These are phyloP conservation scores for Schizophyllum commune DNA, from an alignment of 1,284 basidiomycete species.

Conservation along the genomic window DNA sequence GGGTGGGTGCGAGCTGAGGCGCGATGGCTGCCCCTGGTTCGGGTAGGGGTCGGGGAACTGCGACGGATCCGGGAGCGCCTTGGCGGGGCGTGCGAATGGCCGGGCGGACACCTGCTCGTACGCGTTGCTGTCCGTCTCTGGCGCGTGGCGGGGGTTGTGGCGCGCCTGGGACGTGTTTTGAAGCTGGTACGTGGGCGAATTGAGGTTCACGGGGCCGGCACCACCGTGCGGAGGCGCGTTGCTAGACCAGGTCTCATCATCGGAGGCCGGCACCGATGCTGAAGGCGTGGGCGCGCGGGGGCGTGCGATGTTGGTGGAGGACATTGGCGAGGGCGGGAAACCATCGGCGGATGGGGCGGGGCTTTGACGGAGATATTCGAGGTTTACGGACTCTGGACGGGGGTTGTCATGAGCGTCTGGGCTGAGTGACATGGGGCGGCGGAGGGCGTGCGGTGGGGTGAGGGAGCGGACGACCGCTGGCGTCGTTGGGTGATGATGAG, in stretches of 20 bases:
- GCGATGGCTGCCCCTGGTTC: conserved; percentile 36
- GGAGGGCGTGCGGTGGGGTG: too few species aligned
- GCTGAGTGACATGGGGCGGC: neutral
- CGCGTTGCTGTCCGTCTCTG: conserved; percentile 12
- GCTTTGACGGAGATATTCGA: conserved; percentile 15
- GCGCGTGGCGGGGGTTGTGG: conserved; percentile 3
- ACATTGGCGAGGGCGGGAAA: conserved; percentile 25
- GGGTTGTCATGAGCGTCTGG: too few species aligned
- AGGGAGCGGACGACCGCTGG: too few species aligned
- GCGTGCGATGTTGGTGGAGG: conserved; percentile 19
- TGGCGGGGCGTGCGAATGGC: conserved; percentile 37
- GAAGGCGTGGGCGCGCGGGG: conserved; percentile 26
- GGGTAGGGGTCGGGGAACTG: conserved; percentile 51
- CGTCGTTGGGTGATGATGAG: too few species aligned
- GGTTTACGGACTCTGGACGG: neutral
- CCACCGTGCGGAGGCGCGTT: neutral
- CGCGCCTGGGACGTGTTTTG: conserved; percentile 11
- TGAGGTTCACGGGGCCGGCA: conserved; percentile 13
- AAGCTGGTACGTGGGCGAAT: conserved; percentile 9
- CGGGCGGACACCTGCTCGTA: conserved; percentile 20
- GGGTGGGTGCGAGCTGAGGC: conserved; percentile 35
- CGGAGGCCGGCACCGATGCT: conserved; percentile 10
- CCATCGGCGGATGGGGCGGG: conserved; percentile 21
- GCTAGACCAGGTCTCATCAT: conserved; percentile 15
- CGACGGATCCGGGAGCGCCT: conserved; percentile 50